Conservation (phyloP, 805 yeast genomes). For the Myxozyma sirexii region DNA sequence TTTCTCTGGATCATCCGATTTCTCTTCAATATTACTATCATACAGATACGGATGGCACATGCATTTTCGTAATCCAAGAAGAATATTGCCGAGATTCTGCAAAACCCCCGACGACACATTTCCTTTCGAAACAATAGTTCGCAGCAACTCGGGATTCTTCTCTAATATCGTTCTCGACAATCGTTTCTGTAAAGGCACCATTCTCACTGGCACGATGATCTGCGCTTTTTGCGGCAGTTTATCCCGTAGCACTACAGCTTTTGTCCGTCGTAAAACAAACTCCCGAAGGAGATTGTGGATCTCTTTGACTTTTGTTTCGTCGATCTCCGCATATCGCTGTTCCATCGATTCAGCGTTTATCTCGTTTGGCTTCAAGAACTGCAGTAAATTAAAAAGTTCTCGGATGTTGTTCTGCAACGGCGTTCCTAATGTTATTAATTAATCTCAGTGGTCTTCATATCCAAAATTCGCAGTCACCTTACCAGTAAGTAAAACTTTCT, state of each 20-base stretch:
- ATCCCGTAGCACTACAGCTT: slow-evolving; percentile 68
- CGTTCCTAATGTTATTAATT: slow-evolving; percentile 59
- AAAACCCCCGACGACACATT: slow-evolving; percentile 47
- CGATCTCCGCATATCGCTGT: slow-evolving; percentile 87
- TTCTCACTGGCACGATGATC: slow-evolving; percentile 70
- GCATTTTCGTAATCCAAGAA: slow-evolving; percentile 84
- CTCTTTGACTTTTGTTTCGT: slow-evolving; percentile 76
- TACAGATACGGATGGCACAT: slow-evolving; percentile 88
- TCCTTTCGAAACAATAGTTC: slow-evolving; percentile 49
- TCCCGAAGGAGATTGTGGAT: slow-evolving; percentile 90
- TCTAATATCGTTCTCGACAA: slow-evolving; percentile 62
- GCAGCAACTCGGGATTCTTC: slow-evolving; percentile 66
- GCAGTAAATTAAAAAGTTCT: slow-evolving; percentile 85
- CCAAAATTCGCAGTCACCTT: background rate
- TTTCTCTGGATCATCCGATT: slow-evolving; percentile 62
- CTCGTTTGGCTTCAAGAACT: slow-evolving; percentile 79
- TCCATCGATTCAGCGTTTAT: slow-evolving; percentile 82
- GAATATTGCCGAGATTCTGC: slow-evolving; percentile 60
- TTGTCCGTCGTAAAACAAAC: slow-evolving; percentile 78
- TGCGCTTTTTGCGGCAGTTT: slow-evolving; percentile 85
- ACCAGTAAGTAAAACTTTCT: slow-evolving; percentile 80
- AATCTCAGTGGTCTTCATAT: no score
- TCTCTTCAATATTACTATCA: slow-evolving; percentile 69
- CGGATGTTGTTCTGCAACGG: slow-evolving; percentile 88
- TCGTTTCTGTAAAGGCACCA: slow-evolving; percentile 62